Evolutionary conservation across 192 early-diverging fungal genomes (phyloP), one percentile per base, ranked within the genome.

Genomic region (Phlyctochytrium planicorne): DNA sequence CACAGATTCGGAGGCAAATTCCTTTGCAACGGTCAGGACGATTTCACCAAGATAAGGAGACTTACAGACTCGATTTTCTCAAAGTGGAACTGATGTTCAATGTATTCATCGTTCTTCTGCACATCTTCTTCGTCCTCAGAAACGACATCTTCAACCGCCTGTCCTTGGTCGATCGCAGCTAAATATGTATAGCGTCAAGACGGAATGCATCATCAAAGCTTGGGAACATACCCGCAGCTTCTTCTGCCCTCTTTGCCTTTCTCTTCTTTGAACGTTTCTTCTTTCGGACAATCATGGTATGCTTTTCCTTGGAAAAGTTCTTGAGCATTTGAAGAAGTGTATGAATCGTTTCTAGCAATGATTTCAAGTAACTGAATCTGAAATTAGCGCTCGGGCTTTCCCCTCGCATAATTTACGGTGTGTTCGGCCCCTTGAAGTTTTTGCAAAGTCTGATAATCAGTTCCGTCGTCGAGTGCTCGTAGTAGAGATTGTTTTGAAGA

Each of bases 401-500:
- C 23, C 32, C n/a, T n/a, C n/a, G n/a, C n/a, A n/a, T n/a, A 20
- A 47, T 20, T 47, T 47, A 47, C 36, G 61, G 16, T 40, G 34
- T 14, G 0, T 83, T 78, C 53, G 85, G 79, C 3, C 14, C 64
- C 14, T 72, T 87, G 76, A 80, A 88, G 6, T 63, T 56, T 31
- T 75, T 70, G 2, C 80, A 70, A 6, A 90, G 63, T 2, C 83
- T 75, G 10, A 81, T 53, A 59, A 89, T 73, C 10, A 87, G 30
- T n/a, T 91, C 89, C 2, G 90, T 66, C 0, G 80, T 83, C 0
- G 78, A 75, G 14, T 84, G 77, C 47, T 90, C 89, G 66, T 91
- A 88, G 33, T 88, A 91, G 29, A 91, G 62, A 60, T 90, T 90
- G 62, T 80, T 84, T 71, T 90, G 90, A 30, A 90, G 77, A 63